Percentiles rank a stretch among this genome's conserved stretches.
Evolutionary conservation across 1,139 yeast species (phyloP).

Genomic region (Pichia sp.): DNA sequence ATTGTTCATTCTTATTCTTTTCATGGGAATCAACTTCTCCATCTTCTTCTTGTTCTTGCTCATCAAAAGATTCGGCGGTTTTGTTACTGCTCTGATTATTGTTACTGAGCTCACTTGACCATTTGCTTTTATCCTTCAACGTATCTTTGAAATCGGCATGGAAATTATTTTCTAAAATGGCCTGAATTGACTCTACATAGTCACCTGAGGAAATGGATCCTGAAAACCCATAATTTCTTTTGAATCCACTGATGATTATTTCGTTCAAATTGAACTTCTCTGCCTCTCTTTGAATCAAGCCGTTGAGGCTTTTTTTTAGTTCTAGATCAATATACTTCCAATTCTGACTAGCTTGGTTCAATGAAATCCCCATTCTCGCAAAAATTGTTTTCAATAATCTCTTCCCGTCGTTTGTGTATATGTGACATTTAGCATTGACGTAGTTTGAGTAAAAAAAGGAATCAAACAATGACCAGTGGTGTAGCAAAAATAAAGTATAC

Average conservation of each 20-base stretch:
- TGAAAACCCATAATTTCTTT: slow-evolving; percentile 76
- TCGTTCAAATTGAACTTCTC: slow-evolving; percentile 79
- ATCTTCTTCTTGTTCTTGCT: not conserved
- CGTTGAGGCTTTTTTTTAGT: slow-evolving; percentile 64
- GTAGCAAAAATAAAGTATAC: slow-evolving; percentile 73
- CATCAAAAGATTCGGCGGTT: not conserved
- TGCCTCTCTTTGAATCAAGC: slow-evolving; percentile 61
- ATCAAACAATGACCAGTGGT: slow-evolving; percentile 93
- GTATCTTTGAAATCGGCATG: not conserved
- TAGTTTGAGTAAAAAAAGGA: slow-evolving; percentile 85
- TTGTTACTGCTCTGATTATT: not conserved
- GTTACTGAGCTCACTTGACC: not conserved
- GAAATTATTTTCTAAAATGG: slow-evolving; percentile 52
- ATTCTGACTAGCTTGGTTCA: slow-evolving; percentile 80
- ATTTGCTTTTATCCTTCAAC: not conserved
- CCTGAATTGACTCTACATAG: slow-evolving; percentile 81
- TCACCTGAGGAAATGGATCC: slow-evolving; percentile 91
- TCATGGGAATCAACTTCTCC: slow-evolving; percentile 18
- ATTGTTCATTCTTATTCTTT: slow-evolving; percentile 44
- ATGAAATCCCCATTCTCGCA: slow-evolving; percentile 93
- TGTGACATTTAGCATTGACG: slow-evolving; percentile 75
- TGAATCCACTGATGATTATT: slow-evolving; percentile 76
- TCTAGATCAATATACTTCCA: slow-evolving; percentile 88
- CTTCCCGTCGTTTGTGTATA: slow-evolving; percentile 91
- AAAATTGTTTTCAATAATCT: slow-evolving; percentile 82